A percentile compares a stretch with the other conserved stretches of the same genome.
These are phyloP conservation scores for Schwanniomyces vanrijiae DNA, from an alignment of 805 yeast genomes.

Conservation along the genomic window DNA sequence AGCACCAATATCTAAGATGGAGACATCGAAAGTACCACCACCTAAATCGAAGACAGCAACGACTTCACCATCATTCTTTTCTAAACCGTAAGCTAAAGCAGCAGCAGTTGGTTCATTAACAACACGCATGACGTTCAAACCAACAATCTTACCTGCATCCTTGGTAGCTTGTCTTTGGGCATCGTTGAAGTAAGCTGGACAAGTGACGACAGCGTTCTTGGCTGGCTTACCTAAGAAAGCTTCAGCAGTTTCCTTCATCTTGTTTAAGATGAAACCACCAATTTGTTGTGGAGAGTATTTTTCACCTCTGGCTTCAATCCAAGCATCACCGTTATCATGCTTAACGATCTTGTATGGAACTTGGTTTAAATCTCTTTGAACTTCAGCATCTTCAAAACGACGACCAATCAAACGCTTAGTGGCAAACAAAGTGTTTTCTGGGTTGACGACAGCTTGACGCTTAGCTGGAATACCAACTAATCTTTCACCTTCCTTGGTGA, in stretches of 20 bases:
- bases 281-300: constrained; percentile 92
- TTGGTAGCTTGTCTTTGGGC: constrained; percentile 93
- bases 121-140: constrained; percentile 84
- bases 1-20: constrained; percentile 93
- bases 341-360: constrained; percentile 90
- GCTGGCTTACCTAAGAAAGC: constrained; percentile 84
- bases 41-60: constrained; percentile 97
- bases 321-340: constrained; percentile 92
- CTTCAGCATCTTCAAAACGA: constrained; percentile 85
- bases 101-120: constrained; percentile 94
- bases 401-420: constrained; percentile 95
- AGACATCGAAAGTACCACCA: constrained; percentile 98
- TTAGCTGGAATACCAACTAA: constrained; percentile 94
- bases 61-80: constrained; percentile 72
- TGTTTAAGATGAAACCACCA: constrained; percentile 89
- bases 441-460: constrained; percentile 94
- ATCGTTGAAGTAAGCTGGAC: constrained; percentile 88
- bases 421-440: constrained; percentile 90
- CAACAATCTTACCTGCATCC: constrained; percentile 97
- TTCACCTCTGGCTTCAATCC: constrained; percentile 90
- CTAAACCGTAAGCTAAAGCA: constrained; percentile 93
- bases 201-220: constrained; percentile 87
- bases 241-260: constrained; percentile 98
- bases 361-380: constrained; percentile 82
- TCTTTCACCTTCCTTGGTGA: constrained; percentile 88